Evolutionary conservation across 2,329 filamentous ascomycete genomes (phyloP).

Genomic region (Pseudogymnoascus sp.): DNA sequence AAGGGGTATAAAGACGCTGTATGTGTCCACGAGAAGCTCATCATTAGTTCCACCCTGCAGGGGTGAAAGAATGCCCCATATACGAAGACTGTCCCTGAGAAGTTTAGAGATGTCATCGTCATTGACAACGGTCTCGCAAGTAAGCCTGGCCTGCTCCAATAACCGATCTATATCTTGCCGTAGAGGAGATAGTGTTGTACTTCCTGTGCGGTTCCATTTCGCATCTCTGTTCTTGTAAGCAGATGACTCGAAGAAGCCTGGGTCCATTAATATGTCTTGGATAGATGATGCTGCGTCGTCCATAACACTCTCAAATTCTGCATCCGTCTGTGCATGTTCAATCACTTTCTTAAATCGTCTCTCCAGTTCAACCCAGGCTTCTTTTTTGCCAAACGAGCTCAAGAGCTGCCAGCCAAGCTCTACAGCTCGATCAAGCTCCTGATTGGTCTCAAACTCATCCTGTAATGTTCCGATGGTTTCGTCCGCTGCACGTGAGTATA

Average conservation of each 20-base stretch:
- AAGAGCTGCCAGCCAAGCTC: constrained; percentile 74
- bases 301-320: constrained; percentile 72
- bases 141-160: constrained; percentile 57
- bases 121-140: constrained; percentile 57
- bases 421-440: constrained; percentile 64
- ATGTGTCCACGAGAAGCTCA: constrained; percentile 64
- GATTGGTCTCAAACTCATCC: constrained; percentile 64
- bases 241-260: constrained; percentile 72
- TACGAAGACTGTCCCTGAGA: constrained; percentile 53
- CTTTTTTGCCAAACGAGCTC: constrained; percentile 65
- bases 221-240: constrained; percentile 21
- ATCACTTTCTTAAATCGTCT: constrained; percentile 60
- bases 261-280: constrained; percentile 75
- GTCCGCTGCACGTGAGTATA: constrained; percentile 66
- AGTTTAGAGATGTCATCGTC: constrained; percentile 67
- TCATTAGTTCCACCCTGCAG: constrained; percentile 54
- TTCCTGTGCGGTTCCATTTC: constrained; percentile 27
- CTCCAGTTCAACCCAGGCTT: constrained; percentile 70
- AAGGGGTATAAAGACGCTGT: constrained; percentile 73
- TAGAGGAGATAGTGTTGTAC: constrained; percentile 54
- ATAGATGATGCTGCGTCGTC: constrained; percentile 63
- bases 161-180: constrained; percentile 65
- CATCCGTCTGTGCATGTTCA: constrained; percentile 65
- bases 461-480: constrained; percentile 58
- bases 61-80: constrained; percentile 63